A percentile compares a stretch with the other conserved stretches of the same genome.
Conservation (phyloP, 31 red algal species). For the Odonthalia washingtoniensis region DNA sequence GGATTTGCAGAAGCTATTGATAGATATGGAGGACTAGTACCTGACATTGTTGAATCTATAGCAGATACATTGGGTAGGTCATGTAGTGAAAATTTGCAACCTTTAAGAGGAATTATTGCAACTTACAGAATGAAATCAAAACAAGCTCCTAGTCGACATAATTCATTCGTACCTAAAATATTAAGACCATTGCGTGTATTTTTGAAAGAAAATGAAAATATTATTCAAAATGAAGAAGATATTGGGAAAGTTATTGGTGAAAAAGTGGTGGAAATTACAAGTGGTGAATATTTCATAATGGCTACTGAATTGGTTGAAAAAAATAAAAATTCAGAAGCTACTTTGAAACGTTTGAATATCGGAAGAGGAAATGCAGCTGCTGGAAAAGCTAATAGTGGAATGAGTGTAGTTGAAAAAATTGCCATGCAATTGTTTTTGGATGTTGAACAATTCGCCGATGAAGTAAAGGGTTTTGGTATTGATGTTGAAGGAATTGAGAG, state of each 20-base stretch:
- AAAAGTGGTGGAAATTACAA: slow-evolving; percentile 54
- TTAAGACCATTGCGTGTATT: slow-evolving; percentile 75
- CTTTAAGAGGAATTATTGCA: slow-evolving; percentile 90
- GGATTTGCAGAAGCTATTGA: slow-evolving; percentile 44
- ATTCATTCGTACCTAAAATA: slow-evolving; percentile 82
- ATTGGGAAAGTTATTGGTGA: slow-evolving; percentile 18
- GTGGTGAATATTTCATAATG: slow-evolving; percentile 75
- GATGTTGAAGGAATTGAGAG: slow-evolving; percentile 33
- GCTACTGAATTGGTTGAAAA: slow-evolving; percentile 72
- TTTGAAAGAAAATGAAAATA: slow-evolving; percentile 52
- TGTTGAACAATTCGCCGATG: slow-evolving; percentile 79
- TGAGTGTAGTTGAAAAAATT: slow-evolving; percentile 71
- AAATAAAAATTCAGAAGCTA: slow-evolving; percentile 79
- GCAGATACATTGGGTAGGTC: slow-evolving; percentile 39
- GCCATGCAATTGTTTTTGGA: slow-evolving; percentile 78
- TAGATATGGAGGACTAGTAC: slow-evolving; percentile 48
- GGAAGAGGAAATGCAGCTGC: slow-evolving; percentile 51
- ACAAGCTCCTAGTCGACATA: slow-evolving; percentile 68
- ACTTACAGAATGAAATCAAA: slow-evolving; percentile 88
- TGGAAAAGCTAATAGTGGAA: slow-evolving; percentile 17
- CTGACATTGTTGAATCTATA: slow-evolving; percentile 57
- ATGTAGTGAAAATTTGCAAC: slow-evolving; percentile 79
- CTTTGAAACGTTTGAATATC: slow-evolving; percentile 77
- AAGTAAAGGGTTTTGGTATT: slow-evolving; percentile 55
- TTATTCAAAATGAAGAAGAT: slow-evolving; percentile 22